These are phyloP conservation scores for Streptanthus diversifolius DNA, from an alignment of 345 rosid species.

Conservation along the genomic window DNA sequence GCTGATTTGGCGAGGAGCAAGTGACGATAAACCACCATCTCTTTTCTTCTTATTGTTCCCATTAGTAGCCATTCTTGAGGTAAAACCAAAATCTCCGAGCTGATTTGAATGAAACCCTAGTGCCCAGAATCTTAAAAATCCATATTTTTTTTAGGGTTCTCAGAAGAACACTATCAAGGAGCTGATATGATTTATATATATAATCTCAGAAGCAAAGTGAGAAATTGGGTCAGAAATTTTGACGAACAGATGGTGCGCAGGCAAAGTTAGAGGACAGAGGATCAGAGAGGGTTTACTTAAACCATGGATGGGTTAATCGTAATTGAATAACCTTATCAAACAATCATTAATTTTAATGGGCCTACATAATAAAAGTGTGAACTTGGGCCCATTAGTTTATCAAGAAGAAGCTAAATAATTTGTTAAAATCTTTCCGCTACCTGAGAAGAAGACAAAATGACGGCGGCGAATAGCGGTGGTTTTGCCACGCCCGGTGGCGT, in stretches of 20 bases:
- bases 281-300: neutral
- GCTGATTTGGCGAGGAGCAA: slow-evolving; percentile 58
- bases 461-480: slow-evolving; percentile 45
- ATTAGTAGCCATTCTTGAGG: slow-evolving; percentile 12
- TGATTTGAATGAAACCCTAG: neutral
- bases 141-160: neutral
- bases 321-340: no score
- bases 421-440: neutral
- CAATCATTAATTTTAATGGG: no score
- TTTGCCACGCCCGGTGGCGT: slow-evolving; percentile 68
- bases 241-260: slow-evolving; percentile 28
- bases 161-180: neutral
- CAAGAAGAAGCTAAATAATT: neutral
- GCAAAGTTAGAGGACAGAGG: neutral
- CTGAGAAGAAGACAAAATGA: slow-evolving; percentile 1
- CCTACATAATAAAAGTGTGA: no score
- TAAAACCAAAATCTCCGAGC: neutral
- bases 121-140: neutral
- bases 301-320: neutral
- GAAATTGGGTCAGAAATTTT: slow-evolving; percentile 20
- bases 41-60: slow-evolving; percentile 23
- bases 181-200: neutral
- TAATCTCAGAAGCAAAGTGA: neutral
- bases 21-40: slow-evolving; percentile 11
- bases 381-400: neutral